Conservation (phyloP, 192 early-diverging fungal genomes). For the Entomortierella beljakovae region DNA sequence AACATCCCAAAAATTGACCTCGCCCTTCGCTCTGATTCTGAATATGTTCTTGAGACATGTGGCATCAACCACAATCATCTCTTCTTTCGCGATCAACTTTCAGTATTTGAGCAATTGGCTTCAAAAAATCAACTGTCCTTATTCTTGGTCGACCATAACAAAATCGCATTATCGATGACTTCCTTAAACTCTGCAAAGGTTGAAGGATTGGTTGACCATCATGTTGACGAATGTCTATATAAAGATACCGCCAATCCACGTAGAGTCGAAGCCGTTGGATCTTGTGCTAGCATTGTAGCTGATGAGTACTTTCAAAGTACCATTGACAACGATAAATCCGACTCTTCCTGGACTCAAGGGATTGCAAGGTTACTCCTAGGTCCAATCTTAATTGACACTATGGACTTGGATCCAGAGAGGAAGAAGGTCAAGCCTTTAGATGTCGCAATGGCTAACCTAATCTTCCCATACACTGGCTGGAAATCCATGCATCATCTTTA, state of each 20-base stretch:
- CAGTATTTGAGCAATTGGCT: not conserved
- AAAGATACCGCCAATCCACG: slow-evolving; percentile 50
- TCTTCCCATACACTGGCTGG: slow-evolving; percentile 49
- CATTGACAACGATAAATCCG: slow-evolving; percentile 13
- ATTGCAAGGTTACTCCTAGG: slow-evolving; percentile 63
- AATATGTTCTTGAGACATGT: slow-evolving; percentile 58
- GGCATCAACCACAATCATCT: slow-evolving; percentile 46
- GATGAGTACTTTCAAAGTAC: slow-evolving; percentile 47
- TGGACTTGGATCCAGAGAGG: slow-evolving; percentile 61
- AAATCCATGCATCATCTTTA: slow-evolving; percentile 36
- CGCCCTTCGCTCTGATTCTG: slow-evolving; percentile 71
- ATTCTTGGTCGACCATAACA: slow-evolving; percentile 78
- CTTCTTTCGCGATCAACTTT: slow-evolving; percentile 62
- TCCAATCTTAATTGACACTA: slow-evolving; percentile 78
- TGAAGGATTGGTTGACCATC: slow-evolving; percentile 77
- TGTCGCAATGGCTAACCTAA: slow-evolving; percentile 53
- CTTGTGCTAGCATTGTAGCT: slow-evolving; percentile 65
- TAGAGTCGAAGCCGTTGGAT: slow-evolving; percentile 70
- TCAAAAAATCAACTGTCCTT: slow-evolving; percentile 40
- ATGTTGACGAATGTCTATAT: slow-evolving; percentile 70
- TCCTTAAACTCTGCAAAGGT: slow-evolving; percentile 44
- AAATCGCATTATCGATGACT: slow-evolving; percentile 53
- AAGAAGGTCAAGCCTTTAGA: slow-evolving; percentile 61
- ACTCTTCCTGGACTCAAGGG: slow-evolving; percentile 23
- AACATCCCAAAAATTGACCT: slow-evolving; percentile 71